Evolutionary conservation across 345 rosid genomes (phyloP).

Genomic region (Populus nigra): DNA sequence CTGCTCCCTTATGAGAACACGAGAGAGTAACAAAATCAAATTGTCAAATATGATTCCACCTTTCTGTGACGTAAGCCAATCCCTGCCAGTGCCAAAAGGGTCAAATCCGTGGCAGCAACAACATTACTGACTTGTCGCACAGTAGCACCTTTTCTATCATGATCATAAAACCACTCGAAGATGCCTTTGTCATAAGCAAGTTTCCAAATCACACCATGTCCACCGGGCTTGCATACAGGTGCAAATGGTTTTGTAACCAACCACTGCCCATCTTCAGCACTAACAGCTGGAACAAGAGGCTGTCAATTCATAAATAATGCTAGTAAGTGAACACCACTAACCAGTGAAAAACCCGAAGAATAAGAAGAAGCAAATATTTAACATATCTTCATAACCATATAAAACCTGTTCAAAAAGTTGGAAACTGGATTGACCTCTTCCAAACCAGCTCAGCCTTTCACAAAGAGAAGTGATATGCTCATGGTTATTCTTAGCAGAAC

Average conservation of each 20-base stretch:
- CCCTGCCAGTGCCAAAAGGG: conserved; percentile 86
- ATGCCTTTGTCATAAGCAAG: conserved; percentile 87
- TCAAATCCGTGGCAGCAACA: conserved; percentile 89
- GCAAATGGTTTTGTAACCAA: conserved; percentile 62
- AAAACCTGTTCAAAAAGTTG: conserved; percentile 90
- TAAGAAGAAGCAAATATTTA: not conserved
- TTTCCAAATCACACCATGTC: conserved; percentile 98
- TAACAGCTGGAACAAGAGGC: conserved; percentile 89
- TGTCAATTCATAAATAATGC: conserved; percentile 33
- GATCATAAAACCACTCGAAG: conserved; percentile 74
- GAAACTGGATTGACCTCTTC: conserved; percentile 83
- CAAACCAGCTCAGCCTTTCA: conserved; percentile 75
- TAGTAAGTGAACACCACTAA: conserved; percentile 2
- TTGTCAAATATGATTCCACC: conserved; percentile 39
- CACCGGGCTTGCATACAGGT: conserved; percentile 93
- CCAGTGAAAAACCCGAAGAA: conserved; percentile 1
- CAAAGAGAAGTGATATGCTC: conserved; percentile 71
- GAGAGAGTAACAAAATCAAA: not conserved
- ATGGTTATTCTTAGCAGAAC: conserved; percentile 92
- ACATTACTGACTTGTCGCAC: conserved; percentile 97
- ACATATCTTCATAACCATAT: conserved; percentile 3
- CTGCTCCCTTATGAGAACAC: too few species aligned
- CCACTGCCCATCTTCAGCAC: conserved; percentile 88
- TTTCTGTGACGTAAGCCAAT: conserved; percentile 70
- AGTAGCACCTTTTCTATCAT: conserved; percentile 88